Evolutionary conservation across 331 rosid genomes (phyloP).

Genomic region (Quercus phellos): DNA sequence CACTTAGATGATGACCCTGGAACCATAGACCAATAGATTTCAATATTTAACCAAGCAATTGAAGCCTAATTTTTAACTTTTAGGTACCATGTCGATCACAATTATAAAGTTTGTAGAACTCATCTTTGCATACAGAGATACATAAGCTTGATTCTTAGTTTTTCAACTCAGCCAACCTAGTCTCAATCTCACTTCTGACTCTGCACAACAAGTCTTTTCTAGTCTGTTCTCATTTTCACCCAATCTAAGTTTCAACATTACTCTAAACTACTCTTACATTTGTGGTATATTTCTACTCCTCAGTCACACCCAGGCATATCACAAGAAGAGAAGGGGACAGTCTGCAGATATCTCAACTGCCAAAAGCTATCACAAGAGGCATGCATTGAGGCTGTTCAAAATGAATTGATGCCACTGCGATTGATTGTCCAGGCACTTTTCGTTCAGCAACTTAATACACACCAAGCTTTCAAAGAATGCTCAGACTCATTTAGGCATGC

Average conservation of each 20-base stretch:
- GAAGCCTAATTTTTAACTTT: neutral
- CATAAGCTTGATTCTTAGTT: neutral
- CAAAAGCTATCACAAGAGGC: conserved; percentile 74
- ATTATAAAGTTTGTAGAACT: neutral
- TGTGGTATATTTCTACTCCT: conserved; percentile 12
- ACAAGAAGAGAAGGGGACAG: conserved; percentile 72
- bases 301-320: conserved; percentile 54
- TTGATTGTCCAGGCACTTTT: conserved; percentile 81
- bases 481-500: conserved; percentile 68
- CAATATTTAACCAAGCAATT: neutral
- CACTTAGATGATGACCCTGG: neutral
- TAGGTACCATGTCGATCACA: too few relatives aligned
- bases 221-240: neutral
- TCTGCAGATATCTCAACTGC: conserved; percentile 73
- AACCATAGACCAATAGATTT: neutral
- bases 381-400: conserved; percentile 82
- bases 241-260: neutral
- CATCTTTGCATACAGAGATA: neutral
- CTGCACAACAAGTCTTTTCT: neutral
- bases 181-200: neutral
- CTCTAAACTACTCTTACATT: neutral
- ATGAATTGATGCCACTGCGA: conserved; percentile 82
- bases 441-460: conserved; percentile 72
- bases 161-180: neutral
- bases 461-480: conserved; percentile 77